Evolutionary conservation across 441 rosid genomes (phyloP), one percentile per base, ranked within the genome.

Genomic region (Raphanus hybrid): DNA sequence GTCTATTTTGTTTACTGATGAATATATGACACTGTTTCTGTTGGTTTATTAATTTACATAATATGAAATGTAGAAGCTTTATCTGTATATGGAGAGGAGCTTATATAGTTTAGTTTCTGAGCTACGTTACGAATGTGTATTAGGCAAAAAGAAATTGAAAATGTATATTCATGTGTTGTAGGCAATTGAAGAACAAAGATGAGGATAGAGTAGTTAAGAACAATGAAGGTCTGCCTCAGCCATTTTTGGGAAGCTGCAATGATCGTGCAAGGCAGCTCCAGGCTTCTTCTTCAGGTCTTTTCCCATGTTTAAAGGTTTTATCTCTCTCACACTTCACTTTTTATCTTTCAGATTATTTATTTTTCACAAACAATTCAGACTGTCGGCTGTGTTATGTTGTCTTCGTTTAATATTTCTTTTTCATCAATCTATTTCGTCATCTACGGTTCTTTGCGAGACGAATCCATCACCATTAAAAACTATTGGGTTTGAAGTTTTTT

Each of bases 241-340:
- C 48, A 9, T 79, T 96, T 71, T 85, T 96, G 83, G 97, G 97
- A 60, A 96, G 93, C 85, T 96, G 97, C 82, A 93, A 93, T 68
- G 96, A 93, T 35, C 88, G 90, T 59, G 99, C 97, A 6, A 96
- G 86, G 75, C 89, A 87, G 78, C 94, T 96, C 76, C 97, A 93
- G 79, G 92, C 96, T 74, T 89, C 95, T 70, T 89, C 99, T 71
- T 89, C 96, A 83, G 97, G 97, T 93, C 62, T 63, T 59, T 84
- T 23, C 14, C 61, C 15, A 50, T 3, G 27, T 55, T 55, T 55
- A 6, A 15, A 15, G 10, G 3, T 52, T 52, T 52, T 52, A 15
- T 15, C 23, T 52, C 58, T 15, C 10, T 52, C 58, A 50, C 20
- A 15, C 18, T 15, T 52, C 3, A 15, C 3, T 52, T 52, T 52